A percentile compares a stretch with the other conserved stretches of the same genome.
These are phyloP conservation scores for Pseudogymnoascus sp. DNA, from an alignment of 2,329 filamentous ascomycete genomes.

Conservation along the genomic window DNA sequence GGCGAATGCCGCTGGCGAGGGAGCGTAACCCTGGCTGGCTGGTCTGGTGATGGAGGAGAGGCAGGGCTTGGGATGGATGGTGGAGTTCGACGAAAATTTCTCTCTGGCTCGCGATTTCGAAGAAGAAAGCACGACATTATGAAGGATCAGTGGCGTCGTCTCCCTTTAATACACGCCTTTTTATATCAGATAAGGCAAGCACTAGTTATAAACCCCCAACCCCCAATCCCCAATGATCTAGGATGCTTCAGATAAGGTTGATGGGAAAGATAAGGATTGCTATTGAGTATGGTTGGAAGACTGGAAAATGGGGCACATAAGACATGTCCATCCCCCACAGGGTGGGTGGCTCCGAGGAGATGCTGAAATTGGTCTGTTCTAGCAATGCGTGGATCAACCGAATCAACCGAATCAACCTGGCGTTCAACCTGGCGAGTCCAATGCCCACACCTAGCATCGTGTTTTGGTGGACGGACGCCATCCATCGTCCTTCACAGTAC, in stretches of 20 bases:
- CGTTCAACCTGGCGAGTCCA: not conserved
- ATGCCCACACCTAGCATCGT: not conserved
- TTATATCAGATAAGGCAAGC: not conserved
- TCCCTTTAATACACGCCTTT: not conserved
- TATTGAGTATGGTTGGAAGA: not conserved
- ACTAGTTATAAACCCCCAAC: not conserved
- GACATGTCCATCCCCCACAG: not conserved
- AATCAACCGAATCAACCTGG: not conserved
- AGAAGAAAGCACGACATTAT: not conserved
- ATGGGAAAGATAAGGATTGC: not conserved
- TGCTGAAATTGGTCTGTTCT: not conserved
- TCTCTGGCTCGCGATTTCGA: not conserved
- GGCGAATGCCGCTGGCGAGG: not conserved
- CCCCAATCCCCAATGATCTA: not conserved
- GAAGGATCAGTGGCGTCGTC: not conserved
- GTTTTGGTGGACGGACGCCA: not conserved
- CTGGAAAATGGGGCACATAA: not conserved
- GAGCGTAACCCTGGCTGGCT: not conserved
- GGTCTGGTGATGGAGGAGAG: not conserved
- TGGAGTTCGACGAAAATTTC: not conserved
- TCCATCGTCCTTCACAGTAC: not conserved
- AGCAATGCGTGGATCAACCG: not conserved
- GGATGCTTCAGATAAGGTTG: not conserved
- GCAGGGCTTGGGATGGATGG: not conserved
- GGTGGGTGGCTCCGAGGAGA: not conserved